Conservation (phyloP, 164 flowering plant genomes). For the Nymphaea colorata region DNA sequence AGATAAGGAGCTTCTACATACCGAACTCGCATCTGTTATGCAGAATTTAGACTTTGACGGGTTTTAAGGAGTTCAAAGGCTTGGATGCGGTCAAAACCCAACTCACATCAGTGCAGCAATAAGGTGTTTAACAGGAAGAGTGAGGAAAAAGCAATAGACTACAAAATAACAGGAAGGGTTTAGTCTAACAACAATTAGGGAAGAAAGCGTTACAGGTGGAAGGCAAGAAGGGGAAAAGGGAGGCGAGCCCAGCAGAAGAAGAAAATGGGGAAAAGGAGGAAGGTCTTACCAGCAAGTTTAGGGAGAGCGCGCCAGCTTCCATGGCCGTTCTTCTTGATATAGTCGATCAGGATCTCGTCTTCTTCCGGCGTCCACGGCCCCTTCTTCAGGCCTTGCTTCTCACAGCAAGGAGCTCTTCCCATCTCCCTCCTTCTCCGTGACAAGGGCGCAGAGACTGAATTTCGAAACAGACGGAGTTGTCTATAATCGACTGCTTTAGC, state of each 20-base stretch:
- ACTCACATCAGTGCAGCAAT: neutral
- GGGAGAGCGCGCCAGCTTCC: constrained; percentile 89
- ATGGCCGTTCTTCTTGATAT: constrained; percentile 53
- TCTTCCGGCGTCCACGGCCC: constrained; percentile 85
- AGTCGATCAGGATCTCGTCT: constrained; percentile 48
- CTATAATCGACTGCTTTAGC: neutral
- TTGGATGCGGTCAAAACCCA: too few species aligned
- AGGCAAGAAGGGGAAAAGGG: neutral
- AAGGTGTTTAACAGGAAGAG: neutral
- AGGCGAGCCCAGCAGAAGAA: neutral
- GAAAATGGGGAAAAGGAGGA: neutral
- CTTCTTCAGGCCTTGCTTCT: constrained; percentile 62
- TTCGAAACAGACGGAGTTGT: too few species aligned
- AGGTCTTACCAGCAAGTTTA: constrained; percentile 48
- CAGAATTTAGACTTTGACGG: too few species aligned
- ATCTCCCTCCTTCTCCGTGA: constrained; percentile 11
- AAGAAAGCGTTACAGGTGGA: neutral
- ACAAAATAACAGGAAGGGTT: too few species aligned
- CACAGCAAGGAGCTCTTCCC: constrained; percentile 84
- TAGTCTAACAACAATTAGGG: neutral
- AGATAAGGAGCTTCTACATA: too few species aligned
- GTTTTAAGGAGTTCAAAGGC: too few species aligned
- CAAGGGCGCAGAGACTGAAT: neutral
- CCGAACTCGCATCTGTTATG: too few species aligned
- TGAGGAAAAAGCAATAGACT: too few species aligned